Evolutionary conservation across 176 grass and related monocot genomes (phyloP), one percentile per base, ranked within the genome.

Genomic region (Alopecurus myosuroides): DNA sequence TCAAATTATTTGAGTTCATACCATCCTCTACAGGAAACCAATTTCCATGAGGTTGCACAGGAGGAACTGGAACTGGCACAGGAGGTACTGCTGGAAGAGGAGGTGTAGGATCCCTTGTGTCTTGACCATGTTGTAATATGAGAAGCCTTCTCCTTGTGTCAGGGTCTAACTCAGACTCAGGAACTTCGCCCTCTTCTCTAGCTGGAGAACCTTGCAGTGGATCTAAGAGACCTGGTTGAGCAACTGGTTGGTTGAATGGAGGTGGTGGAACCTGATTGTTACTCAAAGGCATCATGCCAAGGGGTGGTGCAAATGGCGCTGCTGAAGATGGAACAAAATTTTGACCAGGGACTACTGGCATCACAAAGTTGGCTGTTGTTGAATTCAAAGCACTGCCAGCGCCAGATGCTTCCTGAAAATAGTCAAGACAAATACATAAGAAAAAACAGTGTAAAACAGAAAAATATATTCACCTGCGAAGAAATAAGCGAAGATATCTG

Each of bases 141-240:
- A 98, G 91, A 81, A 98, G 91, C 75, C 97, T 92, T 88, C 97
- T 98, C 85, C 97, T 95, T 66, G 93, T 98, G 62, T 98, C 91
- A 51, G 97, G 97, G 71, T 98, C 97, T 85, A 98, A 82, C 83
- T 98, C 97, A 48, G 97, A 98, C 84, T 98, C 97, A 60, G 91
- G 91, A 85, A 98, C 97, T 78, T 98, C 97, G 68, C 97, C 97
- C 85, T 98, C 97, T 92, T 98, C 97, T 88, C 91, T 94, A 69
- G 83, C 93, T 84, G 93, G 93, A 93, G 92, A 97, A 86, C 81
- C 84, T 89, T 95, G 91, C 46, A 88, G 76, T 81, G 87, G 57
- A 88, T 95, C 96, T 70, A 85, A 81, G 80, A 90, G 82, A 57
- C 35, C 88, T 33, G 88, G 63, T 85, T 85, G 90, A 91, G 79